These are phyloP conservation scores for Aspergillus nomiae DNA, from an alignment of 2,329 filamentous ascomycete genomes.

Conservation along the genomic window DNA sequence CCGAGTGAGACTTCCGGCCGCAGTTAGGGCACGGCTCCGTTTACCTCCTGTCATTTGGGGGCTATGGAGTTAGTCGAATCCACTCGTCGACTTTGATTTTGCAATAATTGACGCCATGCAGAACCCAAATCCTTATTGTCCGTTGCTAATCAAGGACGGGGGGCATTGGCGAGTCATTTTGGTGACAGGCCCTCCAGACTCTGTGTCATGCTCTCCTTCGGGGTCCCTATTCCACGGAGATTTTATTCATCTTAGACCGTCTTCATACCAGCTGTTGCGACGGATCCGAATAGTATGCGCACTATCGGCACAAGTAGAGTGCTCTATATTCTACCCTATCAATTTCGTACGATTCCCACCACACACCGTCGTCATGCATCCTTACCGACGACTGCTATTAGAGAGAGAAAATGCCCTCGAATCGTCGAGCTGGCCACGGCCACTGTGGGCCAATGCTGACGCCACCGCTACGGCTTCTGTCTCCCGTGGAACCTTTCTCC, in stretches of 20 bases:
- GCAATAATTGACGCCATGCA: not conserved
- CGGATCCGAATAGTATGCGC: not conserved
- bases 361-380: too few relatives aligned
- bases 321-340: not conserved
- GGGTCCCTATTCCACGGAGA: not conserved
- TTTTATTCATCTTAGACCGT: not conserved
- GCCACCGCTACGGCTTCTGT: not conserved
- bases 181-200: not conserved
- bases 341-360: not conserved
- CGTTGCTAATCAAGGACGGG: not conserved
- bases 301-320: not conserved
- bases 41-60: not conserved
- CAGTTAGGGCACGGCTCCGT: not conserved
- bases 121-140: not conserved
- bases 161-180: not conserved
- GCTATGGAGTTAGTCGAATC: not conserved
- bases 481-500: not conserved
- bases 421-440: not conserved
- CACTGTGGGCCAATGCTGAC: not conserved
- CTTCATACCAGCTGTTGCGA: not conserved
- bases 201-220: not conserved
- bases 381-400: too few relatives aligned
- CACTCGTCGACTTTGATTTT: not conserved
- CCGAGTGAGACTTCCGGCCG: not conserved
- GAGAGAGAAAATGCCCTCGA: not conserved